Percentiles rank a stretch among this genome's conserved stretches.
Evolutionary conservation across 768 basidiomycete species (phyloP).

Genomic region (Leccinum incarnatum): DNA sequence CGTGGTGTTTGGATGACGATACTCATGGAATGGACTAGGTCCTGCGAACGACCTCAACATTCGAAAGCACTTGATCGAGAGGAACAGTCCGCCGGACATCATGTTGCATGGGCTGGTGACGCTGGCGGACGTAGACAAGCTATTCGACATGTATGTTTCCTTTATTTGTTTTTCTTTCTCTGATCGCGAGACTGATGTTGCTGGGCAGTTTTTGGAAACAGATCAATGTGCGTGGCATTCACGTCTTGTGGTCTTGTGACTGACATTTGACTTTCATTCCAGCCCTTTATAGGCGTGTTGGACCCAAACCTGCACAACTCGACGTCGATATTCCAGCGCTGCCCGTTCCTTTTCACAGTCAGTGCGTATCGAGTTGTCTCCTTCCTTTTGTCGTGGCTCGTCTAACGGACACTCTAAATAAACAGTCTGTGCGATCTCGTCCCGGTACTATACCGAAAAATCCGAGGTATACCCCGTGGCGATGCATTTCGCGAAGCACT

Average conservation of each 20-base stretch:
- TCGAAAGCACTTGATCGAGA: slow-evolving; percentile 70
- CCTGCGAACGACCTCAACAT: slow-evolving; percentile 71
- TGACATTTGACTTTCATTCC: slow-evolving; percentile 3
- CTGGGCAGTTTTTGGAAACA: slow-evolving; percentile 61
- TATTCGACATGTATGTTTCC: slow-evolving; percentile 74
- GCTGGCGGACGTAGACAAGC: slow-evolving; percentile 72
- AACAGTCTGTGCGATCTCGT: slow-evolving; percentile 55
- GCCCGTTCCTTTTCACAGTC: slow-evolving; percentile 89
- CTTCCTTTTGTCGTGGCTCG: not conserved
- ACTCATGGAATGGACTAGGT: slow-evolving; percentile 35
- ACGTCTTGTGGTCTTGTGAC: not conserved
- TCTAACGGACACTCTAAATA: not conserved
- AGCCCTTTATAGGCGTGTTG: slow-evolving; percentile 70
- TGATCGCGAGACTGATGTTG: slow-evolving; percentile 1
- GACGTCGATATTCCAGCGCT: slow-evolving; percentile 73
- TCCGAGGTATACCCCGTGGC: no score
- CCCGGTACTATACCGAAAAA: not conserved
- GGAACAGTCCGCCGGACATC: slow-evolving; percentile 79
- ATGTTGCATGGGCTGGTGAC: slow-evolving; percentile 76
- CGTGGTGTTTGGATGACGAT: not conserved
- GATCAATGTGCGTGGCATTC: slow-evolving; percentile 57
- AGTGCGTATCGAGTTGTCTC: slow-evolving; percentile 43
- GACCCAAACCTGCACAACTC: slow-evolving; percentile 81
- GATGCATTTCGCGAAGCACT: no score
- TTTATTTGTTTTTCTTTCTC: not conserved